Conservation (phyloP, 371 early-diverging fungal genomes). For the Mucor velutinosus region DNA sequence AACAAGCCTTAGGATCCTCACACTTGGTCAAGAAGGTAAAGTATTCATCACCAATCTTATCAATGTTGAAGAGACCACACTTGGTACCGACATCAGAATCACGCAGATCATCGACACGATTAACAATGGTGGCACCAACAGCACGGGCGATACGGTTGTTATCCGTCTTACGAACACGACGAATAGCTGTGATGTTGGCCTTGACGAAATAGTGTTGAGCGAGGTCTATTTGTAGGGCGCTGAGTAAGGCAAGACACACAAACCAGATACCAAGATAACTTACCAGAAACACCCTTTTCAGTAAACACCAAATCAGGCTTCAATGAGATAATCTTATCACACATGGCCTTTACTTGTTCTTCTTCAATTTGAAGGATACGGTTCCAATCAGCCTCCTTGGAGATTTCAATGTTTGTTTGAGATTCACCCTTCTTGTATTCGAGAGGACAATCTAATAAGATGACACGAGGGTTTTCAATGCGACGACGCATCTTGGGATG, state of each 20-base stretch:
- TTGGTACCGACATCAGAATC: conserved; percentile 94
- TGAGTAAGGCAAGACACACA: neutral
- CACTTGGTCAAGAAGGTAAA: conserved; percentile 96
- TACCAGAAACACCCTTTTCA: conserved; percentile 99
- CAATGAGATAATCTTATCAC: conserved; percentile 92
- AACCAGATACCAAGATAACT: neutral
- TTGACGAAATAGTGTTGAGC: conserved; percentile 98
- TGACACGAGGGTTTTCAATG: conserved; percentile 98
- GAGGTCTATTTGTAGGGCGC: conserved; percentile 61
- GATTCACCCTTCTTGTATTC: conserved; percentile 99
- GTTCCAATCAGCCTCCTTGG: conserved; percentile 96
- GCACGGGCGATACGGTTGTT: conserved; percentile 99
- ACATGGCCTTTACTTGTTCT: conserved; percentile 97
- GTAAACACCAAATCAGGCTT: conserved; percentile 99
- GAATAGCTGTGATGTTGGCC: conserved; percentile 97
- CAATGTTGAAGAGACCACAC: conserved; percentile 96
- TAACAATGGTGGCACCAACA: conserved; percentile 97
- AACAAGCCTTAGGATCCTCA: conserved; percentile 98
- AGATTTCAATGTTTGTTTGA: conserved; percentile 98
- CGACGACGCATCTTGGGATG: conserved; percentile 99
- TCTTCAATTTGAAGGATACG: conserved; percentile 99
- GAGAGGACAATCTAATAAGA: conserved; percentile 98
- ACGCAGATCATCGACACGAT: conserved; percentile 96
- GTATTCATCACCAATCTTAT: conserved; percentile 99
- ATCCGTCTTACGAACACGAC: conserved; percentile 99